Percentiles rank a stretch among this genome's conserved stretches.
Conservation (phyloP, 495 filamentous ascomycete species). For the Cudoniella acicularis region DNA sequence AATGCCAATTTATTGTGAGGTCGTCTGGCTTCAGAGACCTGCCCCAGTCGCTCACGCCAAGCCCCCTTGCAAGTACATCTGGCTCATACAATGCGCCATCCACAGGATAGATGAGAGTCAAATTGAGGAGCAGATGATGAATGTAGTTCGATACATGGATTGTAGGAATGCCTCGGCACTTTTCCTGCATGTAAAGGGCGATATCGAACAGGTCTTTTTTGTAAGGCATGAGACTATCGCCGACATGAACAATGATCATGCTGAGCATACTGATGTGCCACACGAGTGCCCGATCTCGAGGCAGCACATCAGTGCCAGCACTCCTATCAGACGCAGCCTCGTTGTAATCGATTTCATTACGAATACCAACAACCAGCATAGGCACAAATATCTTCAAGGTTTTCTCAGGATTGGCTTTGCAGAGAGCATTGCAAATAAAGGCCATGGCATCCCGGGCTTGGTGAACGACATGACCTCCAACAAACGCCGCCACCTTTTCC, state of each 20-base stretch:
- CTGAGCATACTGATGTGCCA: conserved; percentile 98
- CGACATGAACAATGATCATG: conserved; percentile 98
- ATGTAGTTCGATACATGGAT: conserved; percentile 97
- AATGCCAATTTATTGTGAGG: conserved; percentile 87
- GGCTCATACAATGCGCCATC: conserved; percentile 85
- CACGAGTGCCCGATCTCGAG: conserved; percentile 85
- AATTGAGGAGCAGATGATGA: conserved; percentile 95
- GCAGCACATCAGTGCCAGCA: conserved; percentile 88
- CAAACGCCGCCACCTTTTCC: conserved; percentile 87
- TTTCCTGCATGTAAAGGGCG: conserved; percentile 91
- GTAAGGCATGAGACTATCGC: conserved; percentile 81
- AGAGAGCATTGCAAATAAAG: conserved; percentile 93
- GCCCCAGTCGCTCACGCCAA: conserved; percentile 75
- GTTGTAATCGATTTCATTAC: conserved; percentile 95
- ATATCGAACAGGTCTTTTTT: conserved; percentile 86
- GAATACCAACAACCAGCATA: conserved; percentile 83
- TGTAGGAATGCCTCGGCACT: conserved; percentile 87
- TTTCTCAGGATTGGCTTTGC: conserved; percentile 92
- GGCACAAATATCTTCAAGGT: conserved; percentile 86
- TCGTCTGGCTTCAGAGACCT: conserved; percentile 63
- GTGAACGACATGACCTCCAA: conserved; percentile 94
- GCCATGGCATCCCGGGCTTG: conserved; percentile 98
- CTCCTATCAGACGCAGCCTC: conserved; percentile 93
- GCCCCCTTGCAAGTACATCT: conserved; percentile 44
- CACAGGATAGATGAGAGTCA: conserved; percentile 87